Conservation (phyloP, 495 filamentous ascomycete species). For the Penicillium verhagenii region DNA sequence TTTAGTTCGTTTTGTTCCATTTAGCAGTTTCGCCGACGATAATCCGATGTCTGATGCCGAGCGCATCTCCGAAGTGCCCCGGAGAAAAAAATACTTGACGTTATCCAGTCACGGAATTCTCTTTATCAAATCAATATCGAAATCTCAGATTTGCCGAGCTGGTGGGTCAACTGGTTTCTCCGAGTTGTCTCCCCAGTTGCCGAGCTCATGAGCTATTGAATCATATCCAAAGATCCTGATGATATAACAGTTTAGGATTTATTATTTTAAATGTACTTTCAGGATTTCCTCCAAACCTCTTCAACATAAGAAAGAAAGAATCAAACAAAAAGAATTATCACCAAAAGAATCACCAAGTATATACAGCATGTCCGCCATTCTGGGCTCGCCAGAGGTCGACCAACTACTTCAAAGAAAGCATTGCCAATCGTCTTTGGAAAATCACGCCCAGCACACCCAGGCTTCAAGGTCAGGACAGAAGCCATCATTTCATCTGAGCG, state of each 20-base stretch:
- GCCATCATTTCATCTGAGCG: slow-evolving; percentile 50
- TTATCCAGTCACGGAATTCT: too few species aligned
- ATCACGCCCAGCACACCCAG: background rate
- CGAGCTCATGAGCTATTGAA: background rate
- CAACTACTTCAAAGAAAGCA: slow-evolving; percentile 1
- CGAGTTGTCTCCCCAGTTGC: slow-evolving; percentile 4
- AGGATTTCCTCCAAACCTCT: too few species aligned
- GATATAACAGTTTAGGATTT: background rate
- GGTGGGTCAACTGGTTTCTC: slow-evolving; percentile 2
- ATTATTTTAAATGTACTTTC: too few species aligned
- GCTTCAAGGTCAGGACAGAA: slow-evolving; percentile 14
- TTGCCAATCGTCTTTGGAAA: background rate
- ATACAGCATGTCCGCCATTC: slow-evolving; percentile 11
- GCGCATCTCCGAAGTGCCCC: slow-evolving; percentile 18
- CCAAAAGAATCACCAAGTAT: background rate
- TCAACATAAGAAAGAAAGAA: background rate
- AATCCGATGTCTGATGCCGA: slow-evolving; percentile 16
- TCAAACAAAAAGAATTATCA: background rate
- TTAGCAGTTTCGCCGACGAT: slow-evolving; percentile 25
- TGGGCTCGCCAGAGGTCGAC: background rate
- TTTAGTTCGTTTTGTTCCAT: background rate
- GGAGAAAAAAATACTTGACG: slow-evolving; percentile 2
- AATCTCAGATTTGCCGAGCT: background rate
- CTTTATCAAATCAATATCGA: background rate
- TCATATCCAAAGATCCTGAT: background rate